Evolutionary conservation across 495 filamentous ascomycete species (phyloP).

Genomic region (Oidiodendron maius): DNA sequence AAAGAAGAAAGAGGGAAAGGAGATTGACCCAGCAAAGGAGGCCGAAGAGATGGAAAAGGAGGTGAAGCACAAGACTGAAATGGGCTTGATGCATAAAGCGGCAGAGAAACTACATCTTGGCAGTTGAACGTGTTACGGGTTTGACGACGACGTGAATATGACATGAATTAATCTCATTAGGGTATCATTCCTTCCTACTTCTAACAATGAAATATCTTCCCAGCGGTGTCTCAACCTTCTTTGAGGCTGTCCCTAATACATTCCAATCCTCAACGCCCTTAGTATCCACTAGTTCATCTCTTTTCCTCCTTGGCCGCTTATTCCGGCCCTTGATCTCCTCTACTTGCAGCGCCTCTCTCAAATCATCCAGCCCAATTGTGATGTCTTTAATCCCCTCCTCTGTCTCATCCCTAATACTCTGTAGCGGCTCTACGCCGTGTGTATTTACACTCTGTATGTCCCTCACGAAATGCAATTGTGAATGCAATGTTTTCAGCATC

Average conservation of each 20-base stretch:
- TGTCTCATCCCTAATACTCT: constrained; percentile 79
- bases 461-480: constrained; percentile 85
- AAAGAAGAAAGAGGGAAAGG: constrained; percentile 15
- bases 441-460: constrained; percentile 80
- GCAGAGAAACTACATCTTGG: constrained; percentile 14
- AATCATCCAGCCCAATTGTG: constrained; percentile 33
- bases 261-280: constrained; percentile 54
- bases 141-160: background rate
- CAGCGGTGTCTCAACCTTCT: constrained; percentile 37
- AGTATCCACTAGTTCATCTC: constrained; percentile 16
- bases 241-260: constrained; percentile 57
- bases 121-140: too few species aligned
- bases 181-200: constrained; percentile 33
- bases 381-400: constrained; percentile 32
- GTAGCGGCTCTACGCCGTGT: constrained; percentile 60
- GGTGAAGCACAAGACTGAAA: constrained; percentile 18
- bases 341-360: constrained; percentile 30
- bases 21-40: constrained; percentile 16
- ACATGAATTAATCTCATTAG: background rate
- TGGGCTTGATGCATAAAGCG: constrained; percentile 17
- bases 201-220: constrained; percentile 80
- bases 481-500: constrained; percentile 68
- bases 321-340: constrained; percentile 40
- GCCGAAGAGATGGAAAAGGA: constrained; percentile 20
- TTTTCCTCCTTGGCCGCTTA: constrained; percentile 36